Conservation (phyloP, 306 rosid species). For the Cicer bijugum region DNA sequence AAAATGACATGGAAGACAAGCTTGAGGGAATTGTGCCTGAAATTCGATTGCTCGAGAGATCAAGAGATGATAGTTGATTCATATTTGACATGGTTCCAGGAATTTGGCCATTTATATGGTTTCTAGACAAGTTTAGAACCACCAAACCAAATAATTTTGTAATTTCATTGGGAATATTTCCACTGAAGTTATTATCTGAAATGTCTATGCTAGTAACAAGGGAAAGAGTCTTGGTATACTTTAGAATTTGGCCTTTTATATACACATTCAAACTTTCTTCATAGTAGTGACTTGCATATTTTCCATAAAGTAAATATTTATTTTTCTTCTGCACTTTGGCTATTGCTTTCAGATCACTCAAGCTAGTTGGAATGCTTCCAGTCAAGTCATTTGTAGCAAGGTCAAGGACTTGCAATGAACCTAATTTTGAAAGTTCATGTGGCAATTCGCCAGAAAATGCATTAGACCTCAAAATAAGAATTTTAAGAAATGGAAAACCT, state of each 20-base stretch:
- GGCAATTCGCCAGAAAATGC: neutral
- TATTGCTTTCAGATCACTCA: slow-evolving; percentile 5
- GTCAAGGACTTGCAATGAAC: slow-evolving; percentile 12
- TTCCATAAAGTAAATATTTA: neutral
- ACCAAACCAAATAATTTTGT: slow-evolving; percentile 2
- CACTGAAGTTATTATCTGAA: slow-evolving; percentile 4
- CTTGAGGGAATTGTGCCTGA: slow-evolving; percentile 3
- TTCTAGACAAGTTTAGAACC: slow-evolving; percentile 10
- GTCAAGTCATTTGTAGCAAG: neutral
- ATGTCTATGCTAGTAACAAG: slow-evolving; percentile 16
- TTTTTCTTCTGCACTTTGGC: neutral
- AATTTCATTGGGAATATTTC: slow-evolving; percentile 11
- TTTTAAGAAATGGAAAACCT: slow-evolving; percentile 3
- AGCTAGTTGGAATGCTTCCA: neutral
- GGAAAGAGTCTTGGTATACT: slow-evolving; percentile 20
- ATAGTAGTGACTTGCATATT: neutral
- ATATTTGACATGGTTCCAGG: slow-evolving; percentile 29
- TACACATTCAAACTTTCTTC: slow-evolving; percentile 19
- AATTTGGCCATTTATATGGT: neutral
- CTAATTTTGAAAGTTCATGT: neutral
- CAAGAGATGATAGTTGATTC: slow-evolving; percentile 46
- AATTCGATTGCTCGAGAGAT: slow-evolving; percentile 54
- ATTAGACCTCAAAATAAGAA: slow-evolving; percentile 20
- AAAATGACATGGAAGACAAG: neutral
- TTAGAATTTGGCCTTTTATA: neutral